Percentiles rank a stretch among this genome's conserved stretches.
These are phyloP conservation scores for Neurospora sp. DNA, from an alignment of 495 filamentous ascomycete species.

Conservation along the genomic window DNA sequence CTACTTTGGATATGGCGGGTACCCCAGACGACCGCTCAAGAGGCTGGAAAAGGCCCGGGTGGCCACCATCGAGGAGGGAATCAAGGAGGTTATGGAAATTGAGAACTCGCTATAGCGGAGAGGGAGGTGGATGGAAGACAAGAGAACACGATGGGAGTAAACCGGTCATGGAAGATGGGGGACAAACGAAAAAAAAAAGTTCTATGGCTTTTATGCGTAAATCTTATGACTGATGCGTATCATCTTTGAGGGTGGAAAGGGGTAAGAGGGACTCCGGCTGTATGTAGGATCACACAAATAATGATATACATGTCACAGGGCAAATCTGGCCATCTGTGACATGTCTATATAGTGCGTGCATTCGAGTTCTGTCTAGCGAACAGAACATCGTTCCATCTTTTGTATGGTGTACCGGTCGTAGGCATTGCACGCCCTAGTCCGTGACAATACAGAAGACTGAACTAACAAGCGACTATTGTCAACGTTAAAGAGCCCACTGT, in stretches of 20 bases:
- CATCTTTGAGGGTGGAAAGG: neutral
- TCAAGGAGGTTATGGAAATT: constrained; percentile 56
- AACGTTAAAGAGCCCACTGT: neutral
- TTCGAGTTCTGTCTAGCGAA: too few relatives aligned
- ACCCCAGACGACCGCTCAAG: constrained; percentile 63
- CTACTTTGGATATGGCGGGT: constrained; percentile 79
- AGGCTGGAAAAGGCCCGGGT: constrained; percentile 51
- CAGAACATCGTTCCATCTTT: too few relatives aligned
- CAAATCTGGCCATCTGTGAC: too few relatives aligned
- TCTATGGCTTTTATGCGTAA: neutral
- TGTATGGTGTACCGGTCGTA: too few relatives aligned
- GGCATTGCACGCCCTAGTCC: too few relatives aligned
- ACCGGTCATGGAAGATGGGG: too few relatives aligned
- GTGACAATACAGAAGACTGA: neutral
- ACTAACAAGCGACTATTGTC: neutral
- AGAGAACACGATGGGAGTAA: neutral
- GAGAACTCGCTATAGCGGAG: constrained; percentile 34
- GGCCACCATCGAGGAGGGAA: constrained; percentile 56
- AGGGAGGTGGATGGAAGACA: neutral
- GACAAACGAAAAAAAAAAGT: too few relatives aligned
- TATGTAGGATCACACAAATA: neutral
- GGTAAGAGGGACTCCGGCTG: neutral
- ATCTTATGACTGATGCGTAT: neutral
- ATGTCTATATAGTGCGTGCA: too few relatives aligned
- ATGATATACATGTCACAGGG: too few relatives aligned